phyloP scores from a whole-genome alignment of 805 yeast species.

The Ogataea ganodermae region DNA sequence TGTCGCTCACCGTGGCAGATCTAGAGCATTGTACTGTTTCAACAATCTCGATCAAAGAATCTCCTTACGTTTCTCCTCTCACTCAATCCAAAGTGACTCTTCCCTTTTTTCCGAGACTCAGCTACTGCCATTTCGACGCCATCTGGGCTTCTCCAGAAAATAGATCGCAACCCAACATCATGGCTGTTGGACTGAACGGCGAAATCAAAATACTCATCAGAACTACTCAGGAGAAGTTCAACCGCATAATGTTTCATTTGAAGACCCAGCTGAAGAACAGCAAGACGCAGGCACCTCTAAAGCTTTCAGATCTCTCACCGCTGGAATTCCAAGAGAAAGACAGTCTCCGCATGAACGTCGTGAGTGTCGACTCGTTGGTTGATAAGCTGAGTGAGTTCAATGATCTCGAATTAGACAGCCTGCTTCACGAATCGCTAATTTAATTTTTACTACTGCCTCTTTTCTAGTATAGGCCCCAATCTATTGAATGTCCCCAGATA shows the following conservation, averaged over 20 bases:
- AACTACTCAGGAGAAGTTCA: slow-evolving; percentile 11
- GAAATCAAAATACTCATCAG: slow-evolving; percentile 33
- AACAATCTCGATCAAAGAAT: slow-evolving; percentile 11
- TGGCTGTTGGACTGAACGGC: slow-evolving; percentile 42
- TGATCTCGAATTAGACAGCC: slow-evolving; percentile 15
- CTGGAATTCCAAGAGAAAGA: slow-evolving; percentile 9
- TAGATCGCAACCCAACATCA: slow-evolving; percentile 12
- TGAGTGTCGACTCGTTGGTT: slow-evolving; percentile 21
- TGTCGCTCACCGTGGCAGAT: slow-evolving; percentile 22
- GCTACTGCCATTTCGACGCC: slow-evolving; percentile 32
- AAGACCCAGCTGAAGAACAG: slow-evolving; percentile 3
- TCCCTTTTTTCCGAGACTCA: slow-evolving; percentile 37
- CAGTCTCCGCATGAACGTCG: slow-evolving; percentile 5
- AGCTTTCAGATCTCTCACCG: slow-evolving; percentile 12
- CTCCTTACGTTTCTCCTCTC: slow-evolving; percentile 3
- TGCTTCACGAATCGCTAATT: slow-evolving; percentile 16
- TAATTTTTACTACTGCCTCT: slow-evolving; percentile 3
- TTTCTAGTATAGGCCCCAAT: neutral
- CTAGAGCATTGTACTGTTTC: slow-evolving; percentile 22
- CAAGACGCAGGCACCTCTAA: slow-evolving; percentile 6
- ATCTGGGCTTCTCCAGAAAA: slow-evolving; percentile 30
- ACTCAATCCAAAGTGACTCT: slow-evolving; percentile 22
- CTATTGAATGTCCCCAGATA: neutral
- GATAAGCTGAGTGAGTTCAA: slow-evolving; percentile 16
- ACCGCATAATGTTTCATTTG: slow-evolving; percentile 3